Conservation (phyloP, 768 basidiomycete species). For the Terana coerulea region DNA sequence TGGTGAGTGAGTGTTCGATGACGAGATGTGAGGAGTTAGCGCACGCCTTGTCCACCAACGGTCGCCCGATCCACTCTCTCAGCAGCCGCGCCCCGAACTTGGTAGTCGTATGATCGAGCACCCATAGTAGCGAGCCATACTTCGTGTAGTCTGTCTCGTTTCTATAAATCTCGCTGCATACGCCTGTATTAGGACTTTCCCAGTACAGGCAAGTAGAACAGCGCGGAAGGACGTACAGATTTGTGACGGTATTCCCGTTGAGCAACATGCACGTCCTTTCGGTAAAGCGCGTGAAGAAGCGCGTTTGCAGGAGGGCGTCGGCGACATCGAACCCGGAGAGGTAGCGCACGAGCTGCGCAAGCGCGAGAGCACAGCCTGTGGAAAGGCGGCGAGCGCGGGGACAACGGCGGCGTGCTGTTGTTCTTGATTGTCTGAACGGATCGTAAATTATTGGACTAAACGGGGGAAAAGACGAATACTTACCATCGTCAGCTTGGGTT, state of each 20-base stretch:
- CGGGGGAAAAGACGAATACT: too few relatives aligned
- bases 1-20: too few relatives aligned
- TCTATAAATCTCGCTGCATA: conserved; percentile 88
- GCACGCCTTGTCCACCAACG: conserved; percentile 70
- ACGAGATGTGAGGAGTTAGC: conserved; percentile 5
- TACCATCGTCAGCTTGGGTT: too few relatives aligned
- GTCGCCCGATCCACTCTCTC: conserved; percentile 82
- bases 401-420: too few relatives aligned
- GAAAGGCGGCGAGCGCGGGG: conserved; percentile 60
- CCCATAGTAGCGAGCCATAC: conserved; percentile 77
- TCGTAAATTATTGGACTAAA: too few relatives aligned
- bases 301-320: conserved; percentile 71
- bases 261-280: conserved; percentile 82
- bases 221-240: conserved; percentile 56
- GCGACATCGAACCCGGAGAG: conserved; percentile 73
- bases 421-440: too few relatives aligned
- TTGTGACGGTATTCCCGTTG: conserved; percentile 81
- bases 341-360: conserved; percentile 71
- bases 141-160: conserved; percentile 80
- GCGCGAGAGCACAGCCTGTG: conserved; percentile 66
- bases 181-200: too few relatives aligned
- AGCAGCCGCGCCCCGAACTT: conserved; percentile 85
- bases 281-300: conserved; percentile 77
- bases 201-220: too few relatives aligned
- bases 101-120: conserved; percentile 85